Evolutionary conservation across 768 basidiomycete species (phyloP).

Genomic region (Cyclocybe cylindracea): DNA sequence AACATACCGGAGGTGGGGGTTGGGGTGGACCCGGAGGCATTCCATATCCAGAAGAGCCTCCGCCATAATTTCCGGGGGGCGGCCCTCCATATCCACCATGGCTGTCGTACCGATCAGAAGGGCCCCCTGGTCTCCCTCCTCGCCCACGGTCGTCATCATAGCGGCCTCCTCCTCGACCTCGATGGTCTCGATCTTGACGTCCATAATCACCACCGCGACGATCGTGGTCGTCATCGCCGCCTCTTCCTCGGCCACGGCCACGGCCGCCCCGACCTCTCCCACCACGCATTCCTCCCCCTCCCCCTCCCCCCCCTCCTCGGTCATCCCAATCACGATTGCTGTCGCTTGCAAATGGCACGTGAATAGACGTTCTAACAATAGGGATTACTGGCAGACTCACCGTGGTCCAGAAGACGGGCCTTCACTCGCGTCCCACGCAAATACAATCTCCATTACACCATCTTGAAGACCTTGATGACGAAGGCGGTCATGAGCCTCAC

Average conservation of each 20-base stretch:
- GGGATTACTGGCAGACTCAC: conserved; percentile 5
- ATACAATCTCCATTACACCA: conserved; percentile 85
- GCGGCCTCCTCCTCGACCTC: conserved; percentile 34
- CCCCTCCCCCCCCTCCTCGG: conserved; percentile 40
- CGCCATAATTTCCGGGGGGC: conserved; percentile 16
- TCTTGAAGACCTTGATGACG: conserved; percentile 80
- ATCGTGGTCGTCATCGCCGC: conserved; percentile 49
- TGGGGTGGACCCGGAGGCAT: conserved; percentile 33
- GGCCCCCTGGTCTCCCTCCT: conserved; percentile 26
- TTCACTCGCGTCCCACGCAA: conserved; percentile 80
- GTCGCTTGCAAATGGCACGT: conserved; percentile 26
- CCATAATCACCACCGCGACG: conserved; percentile 46
- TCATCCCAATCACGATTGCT: conserved; percentile 53
- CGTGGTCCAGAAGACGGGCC: conserved; percentile 45
- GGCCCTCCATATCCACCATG: conserved; percentile 34
- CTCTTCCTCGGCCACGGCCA: conserved; percentile 42
- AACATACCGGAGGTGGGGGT: conserved; percentile 24
- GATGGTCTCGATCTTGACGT: conserved; percentile 47
- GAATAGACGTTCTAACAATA: neutral
- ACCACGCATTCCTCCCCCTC: conserved; percentile 40
- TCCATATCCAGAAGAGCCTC: conserved; percentile 19
- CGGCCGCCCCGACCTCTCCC: conserved; percentile 41
- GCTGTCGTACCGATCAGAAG: conserved; percentile 25
- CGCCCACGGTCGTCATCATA: conserved; percentile 43
- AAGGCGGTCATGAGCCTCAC: conserved; percentile 78